A percentile compares a stretch with the other conserved stretches of the same genome.
phyloP scores from a whole-genome alignment of 805 yeast genomes.

The Pichia phayaonensis region DNA sequence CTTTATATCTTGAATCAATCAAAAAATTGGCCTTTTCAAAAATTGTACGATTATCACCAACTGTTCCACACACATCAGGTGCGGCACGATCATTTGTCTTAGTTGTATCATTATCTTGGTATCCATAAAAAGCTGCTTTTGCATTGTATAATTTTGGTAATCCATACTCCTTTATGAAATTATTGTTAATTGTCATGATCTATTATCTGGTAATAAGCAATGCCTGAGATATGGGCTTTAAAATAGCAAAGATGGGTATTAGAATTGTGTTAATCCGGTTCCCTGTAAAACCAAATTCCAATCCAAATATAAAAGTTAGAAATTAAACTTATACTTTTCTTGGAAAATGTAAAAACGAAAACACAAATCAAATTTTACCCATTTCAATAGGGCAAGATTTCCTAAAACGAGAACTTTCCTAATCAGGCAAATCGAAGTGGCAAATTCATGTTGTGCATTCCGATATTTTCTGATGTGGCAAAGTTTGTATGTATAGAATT shows the following conservation, averaged over 20 bases:
- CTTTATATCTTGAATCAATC: constrained; percentile 52
- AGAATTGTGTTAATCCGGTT: background rate
- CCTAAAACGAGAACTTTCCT: background rate
- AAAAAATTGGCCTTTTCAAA: constrained; percentile 53
- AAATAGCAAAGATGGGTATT: background rate
- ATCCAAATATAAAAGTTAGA: background rate
- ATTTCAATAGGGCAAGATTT: background rate
- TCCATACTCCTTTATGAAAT: constrained; percentile 2
- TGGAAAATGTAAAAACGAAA: background rate
- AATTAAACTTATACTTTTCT: too few species aligned
- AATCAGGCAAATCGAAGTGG: background rate
- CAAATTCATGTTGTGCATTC: background rate
- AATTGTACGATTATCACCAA: constrained; percentile 20
- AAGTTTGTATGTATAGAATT: background rate
- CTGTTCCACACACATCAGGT: background rate
- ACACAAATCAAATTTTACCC: background rate
- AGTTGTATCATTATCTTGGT: background rate
- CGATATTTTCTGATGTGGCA: background rate
- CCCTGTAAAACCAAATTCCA: background rate
- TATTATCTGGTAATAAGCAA: background rate
- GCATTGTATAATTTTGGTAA: background rate
- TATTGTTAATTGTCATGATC: constrained; percentile 3
- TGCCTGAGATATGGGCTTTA: background rate
- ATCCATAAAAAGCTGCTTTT: background rate
- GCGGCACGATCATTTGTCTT: background rate